Conservation (phyloP, 306 rosid genomes). For the Mimosa pudica region DNA sequence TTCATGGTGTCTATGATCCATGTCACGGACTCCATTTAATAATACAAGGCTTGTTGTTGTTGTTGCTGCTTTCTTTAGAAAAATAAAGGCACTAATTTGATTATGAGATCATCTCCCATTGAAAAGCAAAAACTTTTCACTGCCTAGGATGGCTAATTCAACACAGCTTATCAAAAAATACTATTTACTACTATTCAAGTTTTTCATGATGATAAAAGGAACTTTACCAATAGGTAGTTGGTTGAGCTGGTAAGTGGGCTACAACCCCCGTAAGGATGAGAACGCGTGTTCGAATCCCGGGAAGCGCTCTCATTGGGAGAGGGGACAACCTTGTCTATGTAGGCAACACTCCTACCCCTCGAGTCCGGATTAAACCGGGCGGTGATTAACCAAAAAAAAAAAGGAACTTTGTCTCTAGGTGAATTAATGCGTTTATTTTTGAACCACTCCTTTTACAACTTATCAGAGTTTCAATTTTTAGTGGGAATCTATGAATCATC, state of each 20-base stretch:
- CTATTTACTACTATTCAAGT: not conserved
- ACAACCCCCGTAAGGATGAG: too few species aligned
- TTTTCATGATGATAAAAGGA: not conserved
- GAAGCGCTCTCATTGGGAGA: too few species aligned
- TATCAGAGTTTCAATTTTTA: not conserved
- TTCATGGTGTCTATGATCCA: too few species aligned
- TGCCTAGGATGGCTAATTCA: not conserved
- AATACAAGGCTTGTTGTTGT: too few species aligned
- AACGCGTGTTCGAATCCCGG: too few species aligned
- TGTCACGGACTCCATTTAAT: too few species aligned
- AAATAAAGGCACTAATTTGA: not conserved
- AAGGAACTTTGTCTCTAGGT: not conserved
- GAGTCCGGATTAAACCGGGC: too few species aligned
- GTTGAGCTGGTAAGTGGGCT: too few species aligned
- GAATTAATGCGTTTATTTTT: not conserved
- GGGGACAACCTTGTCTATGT: too few species aligned
- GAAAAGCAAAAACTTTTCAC: not conserved
- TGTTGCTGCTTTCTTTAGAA: not conserved
- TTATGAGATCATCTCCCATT: not conserved
- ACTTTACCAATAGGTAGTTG: too few species aligned
- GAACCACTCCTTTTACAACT: not conserved
- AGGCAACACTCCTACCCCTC: too few species aligned
- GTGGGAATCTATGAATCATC: constrained; percentile 10
- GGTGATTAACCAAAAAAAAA: too few species aligned
- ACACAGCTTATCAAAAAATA: not conserved